These are phyloP conservation scores for Lizonia empirigonia DNA, from an alignment of 2,329 filamentous ascomycete species.

Conservation along the genomic window DNA sequence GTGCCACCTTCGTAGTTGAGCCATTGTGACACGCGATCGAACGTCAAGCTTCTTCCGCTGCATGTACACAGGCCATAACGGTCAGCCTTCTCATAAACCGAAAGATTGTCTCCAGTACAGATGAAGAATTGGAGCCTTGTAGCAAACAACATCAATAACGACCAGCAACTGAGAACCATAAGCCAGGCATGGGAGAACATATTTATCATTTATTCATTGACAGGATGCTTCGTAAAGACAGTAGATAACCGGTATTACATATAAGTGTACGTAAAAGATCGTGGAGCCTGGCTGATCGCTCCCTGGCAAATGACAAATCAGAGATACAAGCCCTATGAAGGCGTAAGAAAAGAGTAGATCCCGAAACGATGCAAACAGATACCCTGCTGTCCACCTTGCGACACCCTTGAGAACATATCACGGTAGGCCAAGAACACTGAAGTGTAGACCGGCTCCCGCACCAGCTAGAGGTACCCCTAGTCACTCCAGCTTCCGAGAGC, in stretches of 20 bases:
- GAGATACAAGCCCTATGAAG: not conserved
- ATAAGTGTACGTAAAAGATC: not conserved
- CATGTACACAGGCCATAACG: not conserved
- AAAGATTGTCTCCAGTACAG: too few relatives aligned
- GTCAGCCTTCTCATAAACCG: too few relatives aligned
- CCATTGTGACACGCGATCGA: not conserved
- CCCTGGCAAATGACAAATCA: not conserved
- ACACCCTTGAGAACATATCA: slow-evolving; percentile 3
- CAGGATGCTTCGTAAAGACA: slow-evolving; percentile 1
- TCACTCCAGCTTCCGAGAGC: slow-evolving; percentile 36
- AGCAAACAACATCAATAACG: too few relatives aligned
- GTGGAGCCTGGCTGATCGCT: not conserved
- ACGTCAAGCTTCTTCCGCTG: too few relatives aligned
- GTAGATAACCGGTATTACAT: slow-evolving; percentile 6
- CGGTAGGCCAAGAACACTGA: not conserved
- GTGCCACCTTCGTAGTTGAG: not conserved
- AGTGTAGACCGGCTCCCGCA: slow-evolving; percentile 1
- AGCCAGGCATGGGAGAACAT: not conserved
- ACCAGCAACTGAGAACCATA: not conserved
- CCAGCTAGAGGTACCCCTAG: slow-evolving; percentile 24
- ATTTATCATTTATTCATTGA: not conserved
- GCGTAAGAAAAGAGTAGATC: not conserved
- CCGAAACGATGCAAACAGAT: not conserved
- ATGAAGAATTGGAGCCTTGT: too few relatives aligned
- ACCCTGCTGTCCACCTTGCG: not conserved